phyloP scores from a whole-genome alignment of 2,329 filamentous ascomycete genomes.

The Didymella sp. region DNA sequence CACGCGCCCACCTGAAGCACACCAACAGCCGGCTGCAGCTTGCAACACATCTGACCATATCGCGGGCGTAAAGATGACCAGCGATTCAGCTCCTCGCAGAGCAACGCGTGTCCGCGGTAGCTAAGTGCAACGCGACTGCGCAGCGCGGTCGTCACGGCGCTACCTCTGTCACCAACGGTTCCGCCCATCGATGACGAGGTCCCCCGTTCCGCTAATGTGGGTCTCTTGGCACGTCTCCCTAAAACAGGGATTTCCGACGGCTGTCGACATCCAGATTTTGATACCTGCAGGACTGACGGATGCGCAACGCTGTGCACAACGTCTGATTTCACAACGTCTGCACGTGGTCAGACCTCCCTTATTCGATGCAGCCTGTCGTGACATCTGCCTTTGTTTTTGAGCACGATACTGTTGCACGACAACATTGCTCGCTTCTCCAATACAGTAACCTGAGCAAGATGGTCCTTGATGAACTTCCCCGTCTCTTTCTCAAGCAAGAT shows the following conservation, averaged over 20 bases:
- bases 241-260: constrained; percentile 10
- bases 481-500: not conserved
- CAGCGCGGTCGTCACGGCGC: constrained; percentile 19
- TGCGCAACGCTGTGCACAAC: not conserved
- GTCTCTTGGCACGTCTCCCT: constrained; percentile 9
- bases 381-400: not conserved
- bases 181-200: constrained; percentile 17
- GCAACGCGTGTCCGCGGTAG: constrained; percentile 16
- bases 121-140: constrained; percentile 14
- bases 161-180: constrained; percentile 10
- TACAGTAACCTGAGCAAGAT: not conserved
- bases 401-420: not conserved
- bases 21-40: constrained; percentile 30
- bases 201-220: constrained; percentile 12
- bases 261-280: not conserved
- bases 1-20: constrained; percentile 26
- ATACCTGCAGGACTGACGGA: not conserved
- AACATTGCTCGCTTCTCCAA: not conserved
- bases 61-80: constrained; percentile 5
- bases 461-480: not conserved
- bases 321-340: not conserved
- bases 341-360: not conserved
- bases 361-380: not conserved
- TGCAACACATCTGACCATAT: constrained; percentile 19
- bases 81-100: constrained; percentile 8